These are phyloP conservation scores for Diaporthe sp. DNA, from an alignment of 2,329 filamentous ascomycete species.

Conservation along the genomic window DNA sequence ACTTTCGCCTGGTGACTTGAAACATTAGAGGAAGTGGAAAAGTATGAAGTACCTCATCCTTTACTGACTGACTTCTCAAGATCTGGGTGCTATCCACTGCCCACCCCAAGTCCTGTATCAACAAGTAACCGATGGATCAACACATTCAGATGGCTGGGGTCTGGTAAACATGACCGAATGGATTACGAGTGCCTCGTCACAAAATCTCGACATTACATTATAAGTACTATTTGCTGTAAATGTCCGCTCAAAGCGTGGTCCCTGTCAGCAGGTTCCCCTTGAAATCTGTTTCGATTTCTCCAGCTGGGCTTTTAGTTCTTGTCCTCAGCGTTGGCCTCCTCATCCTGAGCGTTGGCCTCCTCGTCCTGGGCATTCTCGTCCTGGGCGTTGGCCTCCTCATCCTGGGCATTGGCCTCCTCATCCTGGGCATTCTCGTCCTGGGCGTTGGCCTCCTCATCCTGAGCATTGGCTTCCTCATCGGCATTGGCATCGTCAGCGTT, in stretches of 20 bases:
- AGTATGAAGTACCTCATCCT: no score
- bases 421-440: background rate
- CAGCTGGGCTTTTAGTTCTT: background rate
- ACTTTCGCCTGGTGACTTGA: no score
- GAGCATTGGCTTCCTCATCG: constrained; percentile 18
- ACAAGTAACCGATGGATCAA: no score
- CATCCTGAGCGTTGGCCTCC: background rate
- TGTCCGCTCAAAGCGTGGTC: background rate
- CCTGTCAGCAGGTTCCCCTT: background rate
- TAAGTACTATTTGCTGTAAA: background rate
- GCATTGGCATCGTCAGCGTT: background rate
- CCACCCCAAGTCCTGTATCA: background rate
- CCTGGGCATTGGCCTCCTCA: background rate
- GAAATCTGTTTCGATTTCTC: background rate
- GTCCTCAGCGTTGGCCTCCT: background rate
- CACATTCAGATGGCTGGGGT: no score
- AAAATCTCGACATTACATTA: background rate
- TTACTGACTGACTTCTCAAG: no score
- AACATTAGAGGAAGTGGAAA: no score
- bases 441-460: background rate
- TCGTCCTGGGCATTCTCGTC: background rate
- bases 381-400: background rate
- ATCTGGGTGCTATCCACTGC: no score
- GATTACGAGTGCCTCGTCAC: background rate
- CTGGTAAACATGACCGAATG: background rate